phyloP scores from a whole-genome alignment of 495 filamentous ascomycete species.

The Daldinia bambusicola region DNA sequence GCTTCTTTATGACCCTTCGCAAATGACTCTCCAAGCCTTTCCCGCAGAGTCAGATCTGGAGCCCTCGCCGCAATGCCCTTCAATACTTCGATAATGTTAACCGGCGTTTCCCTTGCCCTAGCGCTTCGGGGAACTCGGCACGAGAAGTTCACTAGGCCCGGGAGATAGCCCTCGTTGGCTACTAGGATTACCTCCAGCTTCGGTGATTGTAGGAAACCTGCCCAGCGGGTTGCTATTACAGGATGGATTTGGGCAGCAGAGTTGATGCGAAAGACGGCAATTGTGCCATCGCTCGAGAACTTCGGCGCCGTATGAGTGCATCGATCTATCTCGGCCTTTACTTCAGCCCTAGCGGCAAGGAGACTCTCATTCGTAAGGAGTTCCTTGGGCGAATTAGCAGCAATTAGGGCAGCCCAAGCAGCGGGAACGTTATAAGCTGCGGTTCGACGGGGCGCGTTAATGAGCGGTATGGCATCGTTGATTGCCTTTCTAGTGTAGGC shows the following conservation, averaged over 20 bases:
- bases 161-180: slow-evolving; percentile 68
- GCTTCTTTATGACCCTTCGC: slow-evolving; percentile 69
- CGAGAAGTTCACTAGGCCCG: slow-evolving; percentile 67
- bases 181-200: slow-evolving; percentile 65
- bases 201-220: slow-evolving; percentile 60
- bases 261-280: slow-evolving; percentile 66
- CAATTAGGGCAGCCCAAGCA: slow-evolving; percentile 64
- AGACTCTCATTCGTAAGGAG: slow-evolving; percentile 58
- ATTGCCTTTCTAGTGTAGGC: slow-evolving; percentile 65
- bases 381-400: slow-evolving; percentile 52
- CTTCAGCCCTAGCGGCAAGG: slow-evolving; percentile 59
- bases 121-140: slow-evolving; percentile 64
- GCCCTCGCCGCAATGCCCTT: slow-evolving; percentile 55
- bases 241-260: slow-evolving; percentile 66
- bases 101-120: slow-evolving; percentile 54
- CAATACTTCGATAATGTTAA: slow-evolving; percentile 66
- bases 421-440: slow-evolving; percentile 61
- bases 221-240: slow-evolving; percentile 69
- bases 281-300: slow-evolving; percentile 64
- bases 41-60: slow-evolving; percentile 52
- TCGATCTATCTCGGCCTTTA: slow-evolving; percentile 64
- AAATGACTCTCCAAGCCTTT: slow-evolving; percentile 64
- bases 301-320: slow-evolving; percentile 65
- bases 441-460: slow-evolving; percentile 68
- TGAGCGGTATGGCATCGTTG: slow-evolving; percentile 63